Evolutionary conservation across 805 yeast genomes (phyloP).

Genomic region (Tetrapisispora phaffii): DNA sequence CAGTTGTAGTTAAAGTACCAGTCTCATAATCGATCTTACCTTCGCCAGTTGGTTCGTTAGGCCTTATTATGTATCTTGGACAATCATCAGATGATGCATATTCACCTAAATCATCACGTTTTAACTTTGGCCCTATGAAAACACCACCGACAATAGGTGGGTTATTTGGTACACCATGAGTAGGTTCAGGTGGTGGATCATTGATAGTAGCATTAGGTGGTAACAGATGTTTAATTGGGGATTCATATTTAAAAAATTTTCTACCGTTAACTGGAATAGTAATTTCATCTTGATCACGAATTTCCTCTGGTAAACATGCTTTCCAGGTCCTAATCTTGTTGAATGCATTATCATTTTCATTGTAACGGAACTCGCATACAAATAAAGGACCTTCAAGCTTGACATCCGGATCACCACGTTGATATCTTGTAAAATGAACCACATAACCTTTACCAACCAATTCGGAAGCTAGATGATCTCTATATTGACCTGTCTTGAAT

Average conservation of each 20-base stretch:
- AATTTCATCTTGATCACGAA: constrained; percentile 74
- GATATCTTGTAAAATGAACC: constrained; percentile 86
- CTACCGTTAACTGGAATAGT: constrained; percentile 61
- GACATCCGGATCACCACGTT: constrained; percentile 85
- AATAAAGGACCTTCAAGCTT: constrained; percentile 76
- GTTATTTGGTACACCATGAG: constrained; percentile 70
- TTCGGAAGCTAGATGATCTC: constrained; percentile 86
- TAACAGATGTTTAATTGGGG: constrained; percentile 73
- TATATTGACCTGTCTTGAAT: constrained; percentile 90
- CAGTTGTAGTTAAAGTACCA: constrained; percentile 18
- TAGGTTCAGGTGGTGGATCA: constrained; percentile 76
- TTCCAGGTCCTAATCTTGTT: constrained; percentile 97
- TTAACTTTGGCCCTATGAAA: constrained; percentile 62
- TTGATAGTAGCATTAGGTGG: constrained; percentile 62
- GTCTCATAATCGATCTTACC: constrained; percentile 26
- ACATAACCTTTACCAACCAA: constrained; percentile 91
- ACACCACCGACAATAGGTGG: constrained; percentile 95
- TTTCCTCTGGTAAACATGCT: constrained; percentile 95
- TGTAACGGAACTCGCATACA: constrained; percentile 90
- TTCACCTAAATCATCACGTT: constrained; percentile 77
- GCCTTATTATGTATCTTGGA: constrained; percentile 36
- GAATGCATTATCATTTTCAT: constrained; percentile 81
- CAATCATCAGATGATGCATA: constrained; percentile 43
- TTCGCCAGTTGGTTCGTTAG: constrained; percentile 33
- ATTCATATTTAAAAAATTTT: constrained; percentile 62